These are phyloP conservation scores for Cafeteria roenbergensis DNA, from an alignment of 108 stramenopile genomes.

Conservation along the genomic window DNA sequence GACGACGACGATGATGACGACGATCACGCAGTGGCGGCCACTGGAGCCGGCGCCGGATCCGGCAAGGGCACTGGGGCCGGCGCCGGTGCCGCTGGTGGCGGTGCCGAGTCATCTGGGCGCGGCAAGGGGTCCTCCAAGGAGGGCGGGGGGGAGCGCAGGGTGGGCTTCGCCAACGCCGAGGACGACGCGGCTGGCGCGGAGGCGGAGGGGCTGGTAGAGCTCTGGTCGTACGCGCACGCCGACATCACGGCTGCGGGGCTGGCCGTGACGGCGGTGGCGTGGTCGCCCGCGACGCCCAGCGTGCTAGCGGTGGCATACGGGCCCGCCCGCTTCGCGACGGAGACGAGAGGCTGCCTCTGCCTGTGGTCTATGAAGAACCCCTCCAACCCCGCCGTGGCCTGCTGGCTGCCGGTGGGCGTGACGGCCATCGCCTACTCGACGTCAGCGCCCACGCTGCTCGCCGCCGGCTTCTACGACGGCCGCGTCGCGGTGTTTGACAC, in stretches of 20 bases:
- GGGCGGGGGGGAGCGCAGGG: not conserved
- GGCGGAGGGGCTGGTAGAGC: not conserved
- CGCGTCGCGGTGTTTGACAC: conserved; percentile 42
- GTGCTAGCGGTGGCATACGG: conserved; percentile 8
- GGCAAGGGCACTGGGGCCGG: too few species aligned
- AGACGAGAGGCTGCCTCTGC: not conserved
- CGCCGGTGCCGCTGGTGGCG: too few species aligned
- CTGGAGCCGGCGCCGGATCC: too few species aligned
- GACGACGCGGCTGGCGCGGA: not conserved
- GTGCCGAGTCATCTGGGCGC: too few species aligned
- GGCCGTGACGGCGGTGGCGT: not conserved
- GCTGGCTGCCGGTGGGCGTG: not conserved
- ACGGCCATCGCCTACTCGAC: conserved; percentile 33
- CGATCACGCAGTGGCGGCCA: not conserved
- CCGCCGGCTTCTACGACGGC: conserved; percentile 46
- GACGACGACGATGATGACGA: not conserved
- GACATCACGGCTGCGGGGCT: not conserved
- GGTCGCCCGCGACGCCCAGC: not conserved
- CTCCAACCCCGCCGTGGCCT: not conserved
- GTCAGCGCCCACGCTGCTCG: conserved; percentile 34
- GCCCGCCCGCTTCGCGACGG: not conserved
- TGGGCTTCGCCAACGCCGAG: not conserved
- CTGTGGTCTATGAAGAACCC: conserved; percentile 7
- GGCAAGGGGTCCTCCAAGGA: too few species aligned
- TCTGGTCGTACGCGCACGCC: not conserved